Base-by-base conservation (phyloP, 768 basidiomycete species). In the Boletus pseudopeckii region DNA sequence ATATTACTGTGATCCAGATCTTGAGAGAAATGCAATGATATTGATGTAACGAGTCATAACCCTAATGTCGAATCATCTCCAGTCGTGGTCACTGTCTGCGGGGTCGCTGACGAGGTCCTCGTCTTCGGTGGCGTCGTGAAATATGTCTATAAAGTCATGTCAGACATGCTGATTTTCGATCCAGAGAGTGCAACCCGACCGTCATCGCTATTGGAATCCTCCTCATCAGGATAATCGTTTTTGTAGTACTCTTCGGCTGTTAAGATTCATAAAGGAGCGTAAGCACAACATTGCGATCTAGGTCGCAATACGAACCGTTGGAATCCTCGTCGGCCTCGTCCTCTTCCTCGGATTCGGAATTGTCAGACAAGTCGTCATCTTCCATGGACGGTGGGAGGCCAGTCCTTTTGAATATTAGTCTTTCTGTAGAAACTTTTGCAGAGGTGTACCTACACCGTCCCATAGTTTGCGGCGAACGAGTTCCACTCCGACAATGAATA, bases 251-350 rank as follows among this genome's bases (percentile, higher is more conserved):
- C 88, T 68, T 92, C 89, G 17, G 85, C 89, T 90, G 60, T 6
- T 48, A 32, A 8, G 43, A 6, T 45, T 37, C 36, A 24, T n/a
- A 33, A 41, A 42, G 10, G 15, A 45, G 14, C 2, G 4, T 65
- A 1, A 62, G 50, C 1, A 45, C 5, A 28, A 22, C 14, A 10
- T n/a, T 3, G 37, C 2, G 13, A 32, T 24, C 32, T 5, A 7
- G 28, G 10, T 36, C 43, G 4, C 20, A 11, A 38, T 10, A 66
- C 71, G 37, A 42, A 88, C 90, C 87, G 69, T 92, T 92, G 0
- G 90, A 92, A 61, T 92, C 90, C 59, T 92, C 90, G 55, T 91
- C 88, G 4, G 81, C 89, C 58, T 88, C 85, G 52, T 88, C 89
- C 56, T 82, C 85, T 59, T 77, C 77, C 59, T 86, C 85, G 0